phyloP scores from a whole-genome alignment of 805 yeast species.

The Metschnikowia aberdeeniae region DNA sequence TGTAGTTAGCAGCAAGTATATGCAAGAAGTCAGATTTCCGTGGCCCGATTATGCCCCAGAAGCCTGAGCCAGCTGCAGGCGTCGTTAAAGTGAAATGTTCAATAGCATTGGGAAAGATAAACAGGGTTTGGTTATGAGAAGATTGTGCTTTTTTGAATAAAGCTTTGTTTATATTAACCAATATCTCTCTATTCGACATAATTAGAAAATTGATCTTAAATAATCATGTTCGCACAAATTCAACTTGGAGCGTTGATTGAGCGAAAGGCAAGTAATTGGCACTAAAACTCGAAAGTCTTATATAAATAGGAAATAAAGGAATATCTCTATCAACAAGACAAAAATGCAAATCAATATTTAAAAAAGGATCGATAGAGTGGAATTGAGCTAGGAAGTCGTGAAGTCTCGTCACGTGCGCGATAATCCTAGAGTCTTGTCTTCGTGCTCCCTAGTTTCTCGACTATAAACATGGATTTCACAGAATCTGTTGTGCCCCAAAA shows the following conservation, averaged over 20 bases:
- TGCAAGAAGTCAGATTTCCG: slow-evolving; percentile 52
- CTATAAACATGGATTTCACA: slow-evolving; percentile 27
- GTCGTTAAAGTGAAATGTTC: slow-evolving; percentile 20
- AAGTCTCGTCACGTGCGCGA: background rate
- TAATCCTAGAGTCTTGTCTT: background rate
- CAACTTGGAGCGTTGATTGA: background rate
- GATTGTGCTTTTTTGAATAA: slow-evolving; percentile 17
- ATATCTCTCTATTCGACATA: slow-evolving; percentile 5
- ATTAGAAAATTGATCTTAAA: background rate
- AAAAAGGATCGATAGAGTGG: too few species aligned
- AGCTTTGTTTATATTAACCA: slow-evolving; percentile 23
- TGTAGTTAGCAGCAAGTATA: slow-evolving; percentile 51
- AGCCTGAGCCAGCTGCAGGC: slow-evolving; percentile 16
- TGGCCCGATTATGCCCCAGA: slow-evolving; percentile 38
- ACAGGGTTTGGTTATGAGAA: background rate
- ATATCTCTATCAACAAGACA: too few species aligned
- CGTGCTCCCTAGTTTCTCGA: background rate
- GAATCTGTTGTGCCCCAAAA: slow-evolving; percentile 26
- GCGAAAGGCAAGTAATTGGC: background rate
- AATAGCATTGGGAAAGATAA: slow-evolving; percentile 26
- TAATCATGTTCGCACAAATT: background rate
- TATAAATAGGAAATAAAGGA: too few species aligned
- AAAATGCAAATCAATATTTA: too few species aligned
- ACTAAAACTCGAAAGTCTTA: too few species aligned
- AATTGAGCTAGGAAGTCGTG: background rate